Conservation (phyloP, 2,329 filamentous ascomycete species). For the Colletotrichum sp. region DNA sequence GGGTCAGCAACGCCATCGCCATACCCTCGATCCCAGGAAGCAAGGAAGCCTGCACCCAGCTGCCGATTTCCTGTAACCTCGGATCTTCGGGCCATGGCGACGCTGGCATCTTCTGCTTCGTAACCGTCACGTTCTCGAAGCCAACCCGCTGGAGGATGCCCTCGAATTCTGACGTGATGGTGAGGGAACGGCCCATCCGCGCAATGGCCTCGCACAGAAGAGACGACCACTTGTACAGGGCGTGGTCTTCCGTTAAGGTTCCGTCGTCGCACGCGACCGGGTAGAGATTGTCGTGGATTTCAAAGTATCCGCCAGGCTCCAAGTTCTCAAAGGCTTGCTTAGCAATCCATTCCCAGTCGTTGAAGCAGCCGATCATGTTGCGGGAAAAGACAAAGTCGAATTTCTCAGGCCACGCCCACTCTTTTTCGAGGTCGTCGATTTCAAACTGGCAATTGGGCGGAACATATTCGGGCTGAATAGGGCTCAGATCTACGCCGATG, state of each 20-base stretch:
- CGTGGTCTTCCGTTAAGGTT: conserved; percentile 30
- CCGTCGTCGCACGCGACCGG: conserved; percentile 34
- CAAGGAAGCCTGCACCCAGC: conserved; percentile 20
- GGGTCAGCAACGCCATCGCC: conserved; percentile 32
- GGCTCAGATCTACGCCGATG: conserved; percentile 35
- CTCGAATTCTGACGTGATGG: conserved; percentile 27
- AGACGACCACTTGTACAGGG: not conserved
- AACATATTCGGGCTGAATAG: conserved; percentile 37
- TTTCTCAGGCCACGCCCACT: conserved; percentile 23
- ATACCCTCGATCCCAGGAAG: conserved; percentile 29
- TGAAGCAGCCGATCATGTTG: conserved; percentile 33
- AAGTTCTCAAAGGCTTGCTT: conserved; percentile 14
- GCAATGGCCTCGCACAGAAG: not conserved
- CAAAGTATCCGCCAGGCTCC: conserved; percentile 11
- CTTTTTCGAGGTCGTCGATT: conserved; percentile 34
- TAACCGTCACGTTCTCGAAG: conserved; percentile 33
- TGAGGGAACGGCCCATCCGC: not conserved
- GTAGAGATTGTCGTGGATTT: conserved; percentile 24
- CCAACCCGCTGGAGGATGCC: conserved; percentile 16
- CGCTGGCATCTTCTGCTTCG: conserved; percentile 30
- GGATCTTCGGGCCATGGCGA: conserved; percentile 35
- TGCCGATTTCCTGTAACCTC: conserved; percentile 29
- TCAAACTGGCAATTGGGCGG: conserved; percentile 33
- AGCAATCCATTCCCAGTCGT: conserved; percentile 24
- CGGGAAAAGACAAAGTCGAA: conserved; percentile 41